Evolutionary conservation across 768 basidiomycete genomes (phyloP), one percentile per base, ranked within the genome.

Genomic region (Mycena metata): DNA sequence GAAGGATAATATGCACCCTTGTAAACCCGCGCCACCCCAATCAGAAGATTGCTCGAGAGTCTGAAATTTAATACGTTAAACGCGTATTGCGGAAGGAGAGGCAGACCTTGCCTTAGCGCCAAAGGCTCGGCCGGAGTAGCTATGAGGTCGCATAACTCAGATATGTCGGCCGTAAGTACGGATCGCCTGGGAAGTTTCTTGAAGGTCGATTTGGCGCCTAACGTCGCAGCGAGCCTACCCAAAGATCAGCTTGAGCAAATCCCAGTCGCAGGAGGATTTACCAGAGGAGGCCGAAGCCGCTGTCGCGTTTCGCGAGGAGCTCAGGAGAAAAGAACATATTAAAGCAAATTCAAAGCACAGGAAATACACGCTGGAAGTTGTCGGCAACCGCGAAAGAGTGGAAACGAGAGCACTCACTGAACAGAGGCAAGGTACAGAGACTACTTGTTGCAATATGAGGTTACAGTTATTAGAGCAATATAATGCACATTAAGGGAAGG

Each of bases 321-420:
- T 96, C 95, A 9, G 91, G 83, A 47, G 93, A 88, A 79, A 95
- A 97, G 83, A 97, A 97, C 95, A 97, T 95, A 19, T 21, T n/a
- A 39, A 39, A 39, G 39, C 39, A 10, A 15, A 15, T 39, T 39
- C 10, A 52, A 54, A 41, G 51, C 45, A 41, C n/a, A 59, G 39
- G 15, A 56, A 42, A 57, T 17, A 41, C 30, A 52, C 36, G 56
- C 59, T 13, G 33, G 11, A 39, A 23, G 23, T 26, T 17, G 30
- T 33, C n/a, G 26, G 26, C 11, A 30, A n/a, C 41, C 42, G 17
- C 15, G 2, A 16, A 19, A 11, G 19, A 23, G 39, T 11, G 39
- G 39, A 21, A 35, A 41, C n/a, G 67, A 56, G 59, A 41, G 49
- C 33, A 63, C 63, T 49, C 46, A 56, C 63, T 49, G 54, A 54